These are phyloP conservation scores for Cercospora sp. DNA, from an alignment of 2,329 filamentous ascomycete genomes.

Conservation along the genomic window DNA sequence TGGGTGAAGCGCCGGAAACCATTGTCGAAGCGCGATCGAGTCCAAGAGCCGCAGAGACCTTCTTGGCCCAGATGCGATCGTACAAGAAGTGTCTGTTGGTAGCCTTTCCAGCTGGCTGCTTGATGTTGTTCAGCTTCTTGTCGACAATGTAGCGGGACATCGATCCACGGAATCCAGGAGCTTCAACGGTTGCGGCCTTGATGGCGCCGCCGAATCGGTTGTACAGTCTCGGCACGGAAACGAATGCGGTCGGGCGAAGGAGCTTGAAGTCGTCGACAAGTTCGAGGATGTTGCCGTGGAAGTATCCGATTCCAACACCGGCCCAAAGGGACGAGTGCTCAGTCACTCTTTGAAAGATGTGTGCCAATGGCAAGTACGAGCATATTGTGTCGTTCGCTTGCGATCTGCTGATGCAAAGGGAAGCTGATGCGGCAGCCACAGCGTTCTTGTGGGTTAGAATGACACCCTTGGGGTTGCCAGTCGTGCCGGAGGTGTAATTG, in stretches of 20 bases:
- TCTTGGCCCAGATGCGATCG: constrained; percentile 86
- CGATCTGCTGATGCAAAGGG: constrained; percentile 56
- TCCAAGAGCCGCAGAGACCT: constrained; percentile 80
- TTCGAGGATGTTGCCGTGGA: constrained; percentile 84
- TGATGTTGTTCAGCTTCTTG: constrained; percentile 77
- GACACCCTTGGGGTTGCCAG: constrained; percentile 79
- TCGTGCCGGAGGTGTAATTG: constrained; percentile 88
- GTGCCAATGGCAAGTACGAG: constrained; percentile 90
- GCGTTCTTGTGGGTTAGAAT: constrained; percentile 80
- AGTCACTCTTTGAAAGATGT: constrained; percentile 85
- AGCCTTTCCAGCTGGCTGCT: constrained; percentile 64
- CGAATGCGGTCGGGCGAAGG: constrained; percentile 77
- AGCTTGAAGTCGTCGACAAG: constrained; percentile 90
- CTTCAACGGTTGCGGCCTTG: constrained; percentile 74
- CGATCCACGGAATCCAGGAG: constrained; percentile 75
- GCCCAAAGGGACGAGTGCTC: constrained; percentile 74
- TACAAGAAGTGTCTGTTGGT: constrained; percentile 76
- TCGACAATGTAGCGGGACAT: constrained; percentile 77
- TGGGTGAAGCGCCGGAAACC: constrained; percentile 85
- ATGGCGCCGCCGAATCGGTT: constrained; percentile 87
- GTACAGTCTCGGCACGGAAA: constrained; percentile 87
- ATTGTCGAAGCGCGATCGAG: constrained; percentile 71
- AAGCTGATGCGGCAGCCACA: constrained; percentile 68
- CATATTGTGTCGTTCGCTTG: constrained; percentile 65
- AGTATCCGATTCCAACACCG: constrained; percentile 81